These are phyloP conservation scores for Penicillium nucicola DNA, from an alignment of 495 filamentous ascomycete genomes.

Conservation along the genomic window DNA sequence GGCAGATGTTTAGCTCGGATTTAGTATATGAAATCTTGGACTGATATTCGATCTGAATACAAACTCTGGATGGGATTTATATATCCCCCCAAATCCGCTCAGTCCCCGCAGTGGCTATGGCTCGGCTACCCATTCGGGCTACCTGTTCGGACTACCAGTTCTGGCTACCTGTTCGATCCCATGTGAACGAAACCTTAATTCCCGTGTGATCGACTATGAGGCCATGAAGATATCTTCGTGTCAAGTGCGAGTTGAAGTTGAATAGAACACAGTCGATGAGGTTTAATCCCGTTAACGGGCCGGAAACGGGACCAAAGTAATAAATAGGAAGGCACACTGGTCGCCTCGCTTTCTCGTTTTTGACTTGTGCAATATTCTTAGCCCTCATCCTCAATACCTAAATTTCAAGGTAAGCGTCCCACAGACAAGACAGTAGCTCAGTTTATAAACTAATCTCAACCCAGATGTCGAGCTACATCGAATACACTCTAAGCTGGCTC, in stretches of 20 bases:
- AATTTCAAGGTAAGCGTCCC: no score
- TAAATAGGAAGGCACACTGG: background rate
- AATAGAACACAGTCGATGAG: no score
- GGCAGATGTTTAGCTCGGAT: background rate
- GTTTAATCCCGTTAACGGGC: background rate
- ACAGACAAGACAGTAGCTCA: no score
- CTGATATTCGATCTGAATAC: background rate
- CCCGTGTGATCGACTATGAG: background rate
- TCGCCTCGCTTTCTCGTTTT: no score
- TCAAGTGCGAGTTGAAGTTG: no score
- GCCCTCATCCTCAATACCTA: no score
- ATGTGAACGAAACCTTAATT: constrained; percentile 16
- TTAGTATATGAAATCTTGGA: background rate
- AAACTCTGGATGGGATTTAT: background rate
- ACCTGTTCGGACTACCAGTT: no score
- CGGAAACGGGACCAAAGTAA: background rate
- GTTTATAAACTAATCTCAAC: background rate
- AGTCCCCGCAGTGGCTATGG: constrained; percentile 10
- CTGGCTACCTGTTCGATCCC: constrained; percentile 5
- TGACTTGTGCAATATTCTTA: no score
- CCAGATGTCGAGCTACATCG: constrained; percentile 27
- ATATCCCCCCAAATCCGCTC: constrained; percentile 7
- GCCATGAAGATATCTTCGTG: background rate
- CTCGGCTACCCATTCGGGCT: constrained; percentile 11
- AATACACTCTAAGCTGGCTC: constrained; percentile 34